Evolutionary conservation across 371 early-diverging fungal species (phyloP), one percentile per base, ranked within the genome.

Genomic region (Coemansia sp.): DNA sequence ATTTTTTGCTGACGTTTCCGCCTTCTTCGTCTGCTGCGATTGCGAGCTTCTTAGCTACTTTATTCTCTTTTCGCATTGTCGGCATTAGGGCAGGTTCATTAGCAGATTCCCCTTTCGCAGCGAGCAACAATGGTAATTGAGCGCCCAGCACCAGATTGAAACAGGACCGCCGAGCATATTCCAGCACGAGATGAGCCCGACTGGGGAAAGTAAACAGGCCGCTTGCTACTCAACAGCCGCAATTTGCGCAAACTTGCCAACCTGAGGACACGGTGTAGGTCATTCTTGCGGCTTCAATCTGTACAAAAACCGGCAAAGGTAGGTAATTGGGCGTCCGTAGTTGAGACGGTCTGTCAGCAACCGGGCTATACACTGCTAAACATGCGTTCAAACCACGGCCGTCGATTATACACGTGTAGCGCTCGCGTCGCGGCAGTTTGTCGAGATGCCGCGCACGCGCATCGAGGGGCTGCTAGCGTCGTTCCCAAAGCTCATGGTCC

Each of bases 241-340:
- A 20, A 20, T 20, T 20, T 20, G 20, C 20, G 20, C 20, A 20
- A 20, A 20, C 20, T 20, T 20, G 20, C 20, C 20, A 20, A 8
- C 14, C 33, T 11, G 3, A 4, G 14, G 14, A 20, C 6, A 11
- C 26, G 10, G 4, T 54, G 42, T 80, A 90, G 90, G 89, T 88
- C 62, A 88, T 95, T 48, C 84, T 95, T 56, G 94, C 96, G 41
- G 88, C 94, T 48, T 87, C 94, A 11, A 84, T 95, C 57, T 91
- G 91, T 78, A 93, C 96, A 68, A 95, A 95, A 81, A 85, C 87
- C 52, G 96, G 96, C 76, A 95, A 94, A 84, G 93, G 95, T 95
- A 83, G 35, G 68, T 20, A 45, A 45, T 20, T 20, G 14, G 16
- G 7, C 14, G 16, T 20, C 3, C 8, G 16, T 20, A 20, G 20